Evolutionary conservation across 2,329 filamentous ascomycete genomes (phyloP).

Genomic region (Fusarium paranaense): DNA sequence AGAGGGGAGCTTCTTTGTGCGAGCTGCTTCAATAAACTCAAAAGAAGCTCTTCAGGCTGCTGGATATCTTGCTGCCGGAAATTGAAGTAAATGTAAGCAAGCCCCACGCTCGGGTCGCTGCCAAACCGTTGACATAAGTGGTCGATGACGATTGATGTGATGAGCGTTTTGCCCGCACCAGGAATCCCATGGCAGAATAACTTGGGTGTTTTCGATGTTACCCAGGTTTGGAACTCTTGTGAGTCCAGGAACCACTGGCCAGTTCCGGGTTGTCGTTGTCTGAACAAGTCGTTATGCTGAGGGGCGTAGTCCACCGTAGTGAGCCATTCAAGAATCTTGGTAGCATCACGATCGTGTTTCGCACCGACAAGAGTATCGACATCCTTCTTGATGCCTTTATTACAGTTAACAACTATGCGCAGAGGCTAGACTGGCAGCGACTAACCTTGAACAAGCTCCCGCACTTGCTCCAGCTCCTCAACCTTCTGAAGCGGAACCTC

Average conservation of each 20-base stretch:
- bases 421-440: neutral
- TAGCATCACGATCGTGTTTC: neutral
- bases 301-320: neutral
- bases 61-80: neutral
- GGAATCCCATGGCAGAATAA: conserved; percentile 8
- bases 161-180: conserved; percentile 3
- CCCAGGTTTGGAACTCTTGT: neutral
- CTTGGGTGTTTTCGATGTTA: neutral
- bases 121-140: neutral
- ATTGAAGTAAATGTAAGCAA: conserved; percentile 7
- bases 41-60: neutral
- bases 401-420: neutral
- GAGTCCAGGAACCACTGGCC: conserved; percentile 5
- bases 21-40: conserved; percentile 1
- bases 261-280: neutral
- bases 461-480: neutral
- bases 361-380: neutral
- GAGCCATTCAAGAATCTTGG: conserved; percentile 1
- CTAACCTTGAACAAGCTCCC: neutral
- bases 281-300: neutral
- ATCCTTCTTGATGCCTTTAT: neutral
- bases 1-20: neutral
- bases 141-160: neutral
- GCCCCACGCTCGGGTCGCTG: neutral
- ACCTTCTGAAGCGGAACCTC: neutral